Evolutionary conservation across 1,284 basidiomycete genomes (phyloP).

Genomic region (Apiotrichum veenhuisii): DNA sequence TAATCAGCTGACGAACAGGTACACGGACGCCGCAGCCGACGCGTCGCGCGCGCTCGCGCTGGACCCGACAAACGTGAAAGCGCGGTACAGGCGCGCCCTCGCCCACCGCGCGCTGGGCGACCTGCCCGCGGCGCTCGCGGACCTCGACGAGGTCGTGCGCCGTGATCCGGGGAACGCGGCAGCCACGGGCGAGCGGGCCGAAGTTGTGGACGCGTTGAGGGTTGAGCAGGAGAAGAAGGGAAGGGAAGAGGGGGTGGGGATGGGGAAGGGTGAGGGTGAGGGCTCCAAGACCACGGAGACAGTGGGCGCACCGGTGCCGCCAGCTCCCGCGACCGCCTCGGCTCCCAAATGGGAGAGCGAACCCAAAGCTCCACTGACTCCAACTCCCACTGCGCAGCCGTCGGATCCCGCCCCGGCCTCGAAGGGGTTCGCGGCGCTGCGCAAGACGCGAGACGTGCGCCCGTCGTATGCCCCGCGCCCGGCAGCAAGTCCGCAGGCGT

Average conservation of each 20-base stretch:
- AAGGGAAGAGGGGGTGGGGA: neutral
- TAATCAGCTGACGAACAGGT: slow-evolving; percentile 24
- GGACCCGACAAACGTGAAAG: slow-evolving; percentile 36
- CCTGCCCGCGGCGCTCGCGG: slow-evolving; percentile 22
- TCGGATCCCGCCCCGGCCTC: neutral
- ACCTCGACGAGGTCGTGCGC: slow-evolving; percentile 6
- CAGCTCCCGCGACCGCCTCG: neutral
- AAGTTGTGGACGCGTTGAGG: slow-evolving; percentile 24
- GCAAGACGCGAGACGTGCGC: slow-evolving; percentile 19
- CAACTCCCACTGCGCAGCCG: too few relatives aligned
- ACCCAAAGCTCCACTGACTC: too few relatives aligned
- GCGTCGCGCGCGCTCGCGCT: slow-evolving; percentile 36
- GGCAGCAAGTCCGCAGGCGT: neutral
- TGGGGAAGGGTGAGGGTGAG: neutral
- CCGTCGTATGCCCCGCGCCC: slow-evolving; percentile 6
- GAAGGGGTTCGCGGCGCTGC: slow-evolving; percentile 23
- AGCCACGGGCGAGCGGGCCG: slow-evolving; percentile 33
- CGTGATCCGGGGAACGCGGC: slow-evolving; percentile 30
- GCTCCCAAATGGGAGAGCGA: too few relatives aligned
- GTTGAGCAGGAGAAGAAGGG: neutral
- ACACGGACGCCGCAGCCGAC: slow-evolving; percentile 42
- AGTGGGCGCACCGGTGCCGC: neutral
- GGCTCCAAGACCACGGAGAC: neutral
- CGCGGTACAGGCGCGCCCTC: slow-evolving; percentile 42
- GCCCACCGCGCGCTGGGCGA: slow-evolving; percentile 35